Evolutionary conservation across 169 alveolate species (phyloP).

Genomic region (Plasmodium gallinaceum): DNA sequence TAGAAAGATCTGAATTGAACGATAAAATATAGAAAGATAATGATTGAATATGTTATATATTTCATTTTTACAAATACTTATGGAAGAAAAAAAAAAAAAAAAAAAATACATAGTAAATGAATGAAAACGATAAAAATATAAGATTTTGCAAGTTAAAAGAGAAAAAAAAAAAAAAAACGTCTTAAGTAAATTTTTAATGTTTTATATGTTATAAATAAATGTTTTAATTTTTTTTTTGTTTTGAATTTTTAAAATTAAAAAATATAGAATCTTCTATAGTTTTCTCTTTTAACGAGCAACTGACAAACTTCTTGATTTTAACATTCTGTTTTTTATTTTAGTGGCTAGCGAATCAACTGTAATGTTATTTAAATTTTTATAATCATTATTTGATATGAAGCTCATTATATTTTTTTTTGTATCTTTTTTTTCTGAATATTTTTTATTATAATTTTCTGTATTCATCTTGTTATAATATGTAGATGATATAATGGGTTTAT

Average conservation of each 20-base stretch:
- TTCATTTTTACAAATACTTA: not conserved
- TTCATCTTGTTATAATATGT: not conserved
- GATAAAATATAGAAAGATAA: too few species aligned
- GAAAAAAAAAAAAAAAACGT: constrained; percentile 3
- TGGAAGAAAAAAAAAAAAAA: not conserved
- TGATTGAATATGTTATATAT: too few species aligned
- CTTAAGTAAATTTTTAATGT: not conserved
- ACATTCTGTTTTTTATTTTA: constrained; percentile 42
- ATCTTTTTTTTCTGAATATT: not conserved
- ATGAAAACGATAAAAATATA: too few species aligned
- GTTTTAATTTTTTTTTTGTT: not conserved
- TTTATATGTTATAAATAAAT: not conserved
- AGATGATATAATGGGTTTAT: not conserved
- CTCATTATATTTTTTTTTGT: constrained; percentile 18
- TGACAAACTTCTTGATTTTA: constrained; percentile 63
- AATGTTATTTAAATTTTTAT: not conserved
- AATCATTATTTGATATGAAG: constrained; percentile 1
- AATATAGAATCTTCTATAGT: too few species aligned
- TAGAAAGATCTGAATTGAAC: too few species aligned
- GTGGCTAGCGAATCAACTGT: constrained; percentile 38
- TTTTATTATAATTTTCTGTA: not conserved
- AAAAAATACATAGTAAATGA: too few species aligned
- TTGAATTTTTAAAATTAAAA: not conserved
- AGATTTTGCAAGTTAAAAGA: too few species aligned
- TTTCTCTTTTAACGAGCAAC: constrained; percentile 11